Percentiles rank a stretch among this genome's conserved stretches.
Evolutionary conservation across 2,329 filamentous ascomycete genomes (phyloP).

Genomic region (Diplodia scrobiculata): DNA sequence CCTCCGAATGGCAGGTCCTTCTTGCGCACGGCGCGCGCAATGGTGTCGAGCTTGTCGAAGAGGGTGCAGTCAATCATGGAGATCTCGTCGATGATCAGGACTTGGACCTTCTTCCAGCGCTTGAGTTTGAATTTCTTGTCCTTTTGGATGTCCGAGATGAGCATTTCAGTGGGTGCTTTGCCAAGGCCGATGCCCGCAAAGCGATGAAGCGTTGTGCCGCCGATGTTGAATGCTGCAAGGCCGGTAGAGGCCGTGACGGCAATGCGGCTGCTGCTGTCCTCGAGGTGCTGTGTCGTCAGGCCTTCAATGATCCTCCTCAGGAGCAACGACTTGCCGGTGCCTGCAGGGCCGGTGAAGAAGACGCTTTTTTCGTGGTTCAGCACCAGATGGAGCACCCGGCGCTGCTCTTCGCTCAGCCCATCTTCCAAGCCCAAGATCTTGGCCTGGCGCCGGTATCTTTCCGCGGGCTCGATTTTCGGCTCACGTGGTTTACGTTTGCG

Average conservation of each 20-base stretch:
- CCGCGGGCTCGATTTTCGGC: neutral
- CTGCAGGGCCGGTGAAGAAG: conserved; percentile 66
- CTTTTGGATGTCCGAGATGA: conserved; percentile 17
- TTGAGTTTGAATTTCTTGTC: conserved; percentile 37
- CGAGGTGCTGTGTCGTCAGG: conserved; percentile 36
- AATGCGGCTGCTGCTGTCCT: neutral
- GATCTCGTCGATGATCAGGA: conserved; percentile 67
- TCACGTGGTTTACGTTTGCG: neutral
- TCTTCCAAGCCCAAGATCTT: neutral
- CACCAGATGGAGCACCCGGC: conserved; percentile 55
- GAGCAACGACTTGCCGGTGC: conserved; percentile 61
- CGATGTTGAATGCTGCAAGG: conserved; percentile 59
- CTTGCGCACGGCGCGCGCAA: conserved; percentile 49
- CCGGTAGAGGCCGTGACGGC: conserved; percentile 62
- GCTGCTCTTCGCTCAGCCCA: conserved; percentile 53
- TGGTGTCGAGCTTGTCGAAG: conserved; percentile 55
- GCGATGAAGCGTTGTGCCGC: conserved; percentile 59
- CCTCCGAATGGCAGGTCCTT: conserved; percentile 48
- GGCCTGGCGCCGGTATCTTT: neutral
- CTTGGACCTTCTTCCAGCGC: conserved; percentile 36
- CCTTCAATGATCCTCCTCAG: conserved; percentile 53
- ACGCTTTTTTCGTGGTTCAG: conserved; percentile 55
- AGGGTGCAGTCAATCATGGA: conserved; percentile 63
- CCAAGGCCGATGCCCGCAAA: conserved; percentile 51
- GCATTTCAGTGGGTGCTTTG: neutral